Evolutionary conservation across 1,284 basidiomycete species (phyloP).

Genomic region (Heliocybe sulcata): DNA sequence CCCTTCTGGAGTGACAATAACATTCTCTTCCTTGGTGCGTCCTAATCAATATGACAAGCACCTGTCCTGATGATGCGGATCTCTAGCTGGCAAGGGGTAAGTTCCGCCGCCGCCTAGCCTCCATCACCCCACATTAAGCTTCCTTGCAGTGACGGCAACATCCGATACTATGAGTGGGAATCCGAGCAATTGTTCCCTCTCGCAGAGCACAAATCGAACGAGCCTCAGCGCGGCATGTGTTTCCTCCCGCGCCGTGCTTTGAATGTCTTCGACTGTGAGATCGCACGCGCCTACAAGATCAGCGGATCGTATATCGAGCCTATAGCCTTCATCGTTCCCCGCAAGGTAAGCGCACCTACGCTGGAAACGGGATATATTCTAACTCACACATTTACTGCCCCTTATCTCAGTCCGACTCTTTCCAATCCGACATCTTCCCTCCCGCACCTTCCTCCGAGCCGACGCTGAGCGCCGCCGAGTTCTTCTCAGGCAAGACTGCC

Average conservation of each 20-base stretch:
- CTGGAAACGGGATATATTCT: neutral
- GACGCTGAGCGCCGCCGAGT: constrained; percentile 77
- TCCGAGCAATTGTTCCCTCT: constrained; percentile 77
- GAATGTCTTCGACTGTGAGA: constrained; percentile 89
- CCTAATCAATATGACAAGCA: neutral
- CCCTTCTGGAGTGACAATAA: constrained; percentile 97
- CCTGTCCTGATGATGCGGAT: neutral
- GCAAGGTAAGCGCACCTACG: constrained; percentile 51
- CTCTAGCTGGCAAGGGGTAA: constrained; percentile 68
- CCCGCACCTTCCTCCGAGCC: constrained; percentile 81
- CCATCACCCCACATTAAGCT: neutral
- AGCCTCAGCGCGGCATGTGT: constrained; percentile 94
- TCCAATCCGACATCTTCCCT: constrained; percentile 94
- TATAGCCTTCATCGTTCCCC: constrained; percentile 89
- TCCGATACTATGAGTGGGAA: constrained; percentile 95
- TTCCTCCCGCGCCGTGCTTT: constrained; percentile 91
- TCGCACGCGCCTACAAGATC: constrained; percentile 93
- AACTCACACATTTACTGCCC: neutral
- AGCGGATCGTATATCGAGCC: constrained; percentile 74
- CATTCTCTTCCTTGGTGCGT: constrained; percentile 82
- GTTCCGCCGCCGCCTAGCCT: constrained; percentile 9
- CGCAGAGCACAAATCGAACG: constrained; percentile 84
- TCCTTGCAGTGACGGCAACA: constrained; percentile 75
- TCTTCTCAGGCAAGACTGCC: constrained; percentile 78
- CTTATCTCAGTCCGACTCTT: constrained; percentile 73